Conservation (phyloP, 2,329 filamentous ascomycete species). For the Scolecobasidium constrictum region DNA sequence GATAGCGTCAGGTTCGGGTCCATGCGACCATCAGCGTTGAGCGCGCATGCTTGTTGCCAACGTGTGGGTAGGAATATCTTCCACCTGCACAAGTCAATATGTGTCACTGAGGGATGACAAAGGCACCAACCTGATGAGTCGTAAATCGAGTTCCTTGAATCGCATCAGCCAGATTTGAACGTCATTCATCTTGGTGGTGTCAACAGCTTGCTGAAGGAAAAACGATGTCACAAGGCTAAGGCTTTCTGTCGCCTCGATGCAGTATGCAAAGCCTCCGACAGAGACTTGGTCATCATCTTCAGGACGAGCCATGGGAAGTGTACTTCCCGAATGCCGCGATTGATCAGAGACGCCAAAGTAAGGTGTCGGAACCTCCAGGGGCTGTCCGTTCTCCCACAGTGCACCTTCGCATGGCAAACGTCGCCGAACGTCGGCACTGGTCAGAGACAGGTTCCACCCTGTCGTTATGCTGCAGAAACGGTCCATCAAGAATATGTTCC, state of each 20-base stretch:
- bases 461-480: conserved; percentile 25
- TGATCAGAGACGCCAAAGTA: conserved; percentile 31
- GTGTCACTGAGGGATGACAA: neutral
- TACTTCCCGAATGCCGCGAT: conserved; percentile 13
- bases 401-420: conserved; percentile 24
- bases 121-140: conserved; percentile 19
- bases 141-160: conserved; percentile 21
- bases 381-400: conserved; percentile 19
- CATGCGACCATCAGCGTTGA: conserved; percentile 26
- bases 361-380: conserved; percentile 18
- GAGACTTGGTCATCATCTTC: conserved; percentile 18
- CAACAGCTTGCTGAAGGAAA: conserved; percentile 23
- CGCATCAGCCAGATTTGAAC: conserved; percentile 24
- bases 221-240: conserved; percentile 24
- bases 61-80: conserved; percentile 17
- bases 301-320: conserved; percentile 13
- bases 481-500: conserved; percentile 28
- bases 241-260: conserved; percentile 23
- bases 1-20: conserved; percentile 20
- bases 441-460: conserved; percentile 25
- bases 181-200: conserved; percentile 18
- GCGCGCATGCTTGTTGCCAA: conserved; percentile 22
- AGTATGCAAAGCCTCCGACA: conserved; percentile 22
- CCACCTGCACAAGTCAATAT: conserved; percentile 12
- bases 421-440: conserved; percentile 22